Base-by-base conservation (phyloP, 768 basidiomycete species). In the Dioszegia crocea region DNA sequence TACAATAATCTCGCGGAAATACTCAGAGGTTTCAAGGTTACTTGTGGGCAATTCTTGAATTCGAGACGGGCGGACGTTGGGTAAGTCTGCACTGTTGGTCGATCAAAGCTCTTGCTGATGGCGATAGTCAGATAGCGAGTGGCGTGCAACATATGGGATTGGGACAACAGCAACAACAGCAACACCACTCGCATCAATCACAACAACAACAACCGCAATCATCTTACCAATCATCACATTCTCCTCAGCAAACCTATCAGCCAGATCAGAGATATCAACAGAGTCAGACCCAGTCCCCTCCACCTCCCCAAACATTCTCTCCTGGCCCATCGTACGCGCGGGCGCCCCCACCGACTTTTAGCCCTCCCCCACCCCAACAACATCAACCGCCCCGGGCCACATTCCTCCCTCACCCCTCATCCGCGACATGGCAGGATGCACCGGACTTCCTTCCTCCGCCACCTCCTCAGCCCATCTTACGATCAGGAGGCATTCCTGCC, bases 1-100 rank as follows among this genome's bases (percentile, higher is more conserved):
- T 94, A 99, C 74, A 91, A 90, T 61, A 88, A 89, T 67, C 82
- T 98, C 55, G 82, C 84, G 2, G 83, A 80, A 11, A 84, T 93
- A 44, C 75, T 94, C 1, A 78, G 81, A 5, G 83, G 86, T 60
- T 89, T 91, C 79, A 87, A 85, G 72, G 86, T 87, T 53, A 81
- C 81, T 2, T 91, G 89, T 73, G 83, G 83, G 65, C 80, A 81
- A 3, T 96, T 90, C 88, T 85, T 84, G 47, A 82, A 83, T 43
- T 79, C 81, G 17, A 81, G 93, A 40, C 83, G 85, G 60, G 82
- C 85, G 48, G 89, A 93, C 74, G 81, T 88, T 26, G 85, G 85
- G 88, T 90, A 68, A 75, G 86, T 45, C 19, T 3, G 9, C 4
- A n/a, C 24, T 29, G 11, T 12, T 19, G n/a, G 38, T 38, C 24